Base-by-base conservation (phyloP, 2,329 filamentous ascomycete genomes). In the Lecanicillium sp. region DNA sequence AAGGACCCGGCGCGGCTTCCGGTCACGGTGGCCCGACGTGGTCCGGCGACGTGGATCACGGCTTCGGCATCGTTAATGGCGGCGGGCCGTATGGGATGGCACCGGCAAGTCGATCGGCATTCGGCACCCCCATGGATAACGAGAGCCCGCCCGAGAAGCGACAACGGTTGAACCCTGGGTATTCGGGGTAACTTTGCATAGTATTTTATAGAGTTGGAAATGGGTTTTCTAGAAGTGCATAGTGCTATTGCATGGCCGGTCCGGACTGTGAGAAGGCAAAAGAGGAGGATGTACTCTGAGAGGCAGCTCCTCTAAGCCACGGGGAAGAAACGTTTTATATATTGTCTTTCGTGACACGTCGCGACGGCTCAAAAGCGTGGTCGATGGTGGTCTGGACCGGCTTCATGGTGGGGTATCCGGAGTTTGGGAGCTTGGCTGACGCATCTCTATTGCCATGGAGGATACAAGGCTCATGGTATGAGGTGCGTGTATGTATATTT, bases 1-100 rank as follows among this genome's bases (percentile, higher is more conserved):
- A 74, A 36, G 69, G 71, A 3, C 71, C 72, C n/a, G 71, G 74
- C 42, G 70, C 72, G 40, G 74, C 72, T 3, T 69, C 72, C 3
- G 62, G 54, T 14, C 57, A 68, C 9, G 25, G 58, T 57, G 40
- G 70, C 57, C 39, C 74, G 59, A 72, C 67, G 62, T 60, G 60
- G 60, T 75, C 72, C 6, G 49, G 51, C 34, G 56, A 55, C 20
- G 57, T 75, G 36, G 67, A 68, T 20, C 62, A 66, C 32, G 60
- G 64, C 27, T 75, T 72, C 41, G 64, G 65, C 17, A 64, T 66
- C 48, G 57, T 62, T 34, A 66, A 63, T 37, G 61, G 65, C n/a
- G 60, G 62, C 17, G 54, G 49, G 37, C 60, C 59, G 37, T 66
- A 62, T 42, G 56, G 54, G 33, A 56, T 66, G 43, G 51, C 58